phyloP scores from a whole-genome alignment of 495 filamentous ascomycete genomes.

The Daldinia bambusicola region DNA sequence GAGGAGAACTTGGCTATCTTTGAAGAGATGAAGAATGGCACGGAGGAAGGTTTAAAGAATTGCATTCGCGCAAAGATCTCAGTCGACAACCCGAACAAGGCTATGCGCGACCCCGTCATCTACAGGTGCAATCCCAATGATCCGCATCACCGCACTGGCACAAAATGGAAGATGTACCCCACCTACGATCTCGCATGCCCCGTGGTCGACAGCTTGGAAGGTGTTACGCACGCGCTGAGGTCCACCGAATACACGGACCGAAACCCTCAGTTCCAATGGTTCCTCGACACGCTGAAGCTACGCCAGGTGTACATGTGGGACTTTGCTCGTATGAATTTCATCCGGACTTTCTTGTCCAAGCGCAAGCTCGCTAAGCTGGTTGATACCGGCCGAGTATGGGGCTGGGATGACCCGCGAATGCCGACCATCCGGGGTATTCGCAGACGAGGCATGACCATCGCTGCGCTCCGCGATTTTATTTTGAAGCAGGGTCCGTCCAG shows the following conservation, averaged over 20 bases:
- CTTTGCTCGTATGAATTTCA: slow-evolving; percentile 96
- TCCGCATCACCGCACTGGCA: slow-evolving; percentile 87
- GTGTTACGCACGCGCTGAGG: slow-evolving; percentile 92
- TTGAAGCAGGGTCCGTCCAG: slow-evolving; percentile 90
- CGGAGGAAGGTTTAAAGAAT: slow-evolving; percentile 77
- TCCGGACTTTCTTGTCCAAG: slow-evolving; percentile 90
- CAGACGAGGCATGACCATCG: slow-evolving; percentile 89
- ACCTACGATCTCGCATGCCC: slow-evolving; percentile 96
- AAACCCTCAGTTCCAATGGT: slow-evolving; percentile 98
- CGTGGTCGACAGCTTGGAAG: slow-evolving; percentile 88
- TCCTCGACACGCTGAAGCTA: slow-evolving; percentile 84
- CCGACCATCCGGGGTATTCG: slow-evolving; percentile 90
- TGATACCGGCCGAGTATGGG: slow-evolving; percentile 83
- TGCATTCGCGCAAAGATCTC: slow-evolving; percentile 93
- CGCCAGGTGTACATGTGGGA: slow-evolving; percentile 96
- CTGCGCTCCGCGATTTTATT: slow-evolving; percentile 90
- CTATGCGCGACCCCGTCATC: slow-evolving; percentile 91
- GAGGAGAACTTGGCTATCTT: slow-evolving; percentile 85
- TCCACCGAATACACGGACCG: slow-evolving; percentile 98
- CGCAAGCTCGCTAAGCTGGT: slow-evolving; percentile 96
- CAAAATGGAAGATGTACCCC: slow-evolving; percentile 93
- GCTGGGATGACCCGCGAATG: slow-evolving; percentile 96
- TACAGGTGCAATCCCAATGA: slow-evolving; percentile 85
- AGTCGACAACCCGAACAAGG: slow-evolving; percentile 83
- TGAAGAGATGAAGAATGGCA: slow-evolving; percentile 88